Evolutionary conservation across 2,329 filamentous ascomycete genomes (phyloP), one percentile per base, ranked within the genome.

Genomic region (Botrytis squamosa): DNA sequence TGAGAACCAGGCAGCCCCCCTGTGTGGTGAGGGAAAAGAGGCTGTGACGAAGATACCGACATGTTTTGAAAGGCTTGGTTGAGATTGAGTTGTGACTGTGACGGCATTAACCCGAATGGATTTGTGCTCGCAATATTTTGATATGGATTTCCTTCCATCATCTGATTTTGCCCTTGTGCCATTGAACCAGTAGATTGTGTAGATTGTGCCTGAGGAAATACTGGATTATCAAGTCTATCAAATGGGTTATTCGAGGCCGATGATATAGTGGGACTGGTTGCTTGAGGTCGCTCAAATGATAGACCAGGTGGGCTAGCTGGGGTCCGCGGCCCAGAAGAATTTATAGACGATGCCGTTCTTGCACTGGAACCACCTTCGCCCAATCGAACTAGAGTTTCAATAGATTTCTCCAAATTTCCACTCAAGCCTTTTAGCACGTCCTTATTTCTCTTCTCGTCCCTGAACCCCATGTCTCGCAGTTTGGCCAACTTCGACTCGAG

Each of bases 401-500:
- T 90, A 0, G 95, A 90, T 81, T 90, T 92, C 78, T 98, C 94
- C 74, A 99, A 81, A 80, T 96, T 95, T 6, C 95, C 95, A 79
- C 92, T 91, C 44, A 97, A 87, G 4, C 92, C 92, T 81, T 94
- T 95, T 29, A 99, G 84, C 40, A 98, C 90, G 70, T 92, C 90
- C 7, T 89, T 86, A 80, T 98, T 98, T 74, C 92, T 89, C 78
- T 92, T 93, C 60, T 92, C 90, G 80, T 99, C 94, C 6, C 85
- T 85, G 79, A 99, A 99, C 0, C 96, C 96, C 94, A 98, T 97
- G 73, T 98, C 94, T 72, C 90, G 89, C 73, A 99, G 84, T 70
- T 89, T 90, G 4, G 86, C 85, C 81, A 98, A 83, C 82, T 98
- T 98, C 68, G 88, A 86, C 62, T 97, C 93, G 72, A 91, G 87